These are phyloP conservation scores for Spergularia azorica DNA, from an alignment of 179 eudicot species.

Conservation along the genomic window DNA sequence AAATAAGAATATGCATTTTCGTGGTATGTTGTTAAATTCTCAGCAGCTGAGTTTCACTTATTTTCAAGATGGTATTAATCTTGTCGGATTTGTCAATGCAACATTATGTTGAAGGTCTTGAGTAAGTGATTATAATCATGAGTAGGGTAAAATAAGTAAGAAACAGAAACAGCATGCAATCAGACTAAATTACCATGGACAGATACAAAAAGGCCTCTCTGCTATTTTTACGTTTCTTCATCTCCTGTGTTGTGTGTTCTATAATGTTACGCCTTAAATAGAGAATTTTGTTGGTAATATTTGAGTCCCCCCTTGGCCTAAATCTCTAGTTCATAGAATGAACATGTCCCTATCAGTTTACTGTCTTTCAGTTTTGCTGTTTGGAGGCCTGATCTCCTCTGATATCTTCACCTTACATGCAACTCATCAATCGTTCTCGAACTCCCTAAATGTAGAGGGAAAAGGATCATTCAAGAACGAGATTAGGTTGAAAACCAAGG, in stretches of 20 bases:
- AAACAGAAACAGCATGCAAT: too few species aligned
- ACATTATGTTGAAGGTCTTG: too few species aligned
- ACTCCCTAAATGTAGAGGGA: conserved; percentile 36
- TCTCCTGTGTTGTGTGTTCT: too few species aligned
- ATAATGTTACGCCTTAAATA: too few species aligned
- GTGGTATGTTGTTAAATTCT: neutral
- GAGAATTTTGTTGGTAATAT: too few species aligned
- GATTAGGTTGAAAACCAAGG: neutral
- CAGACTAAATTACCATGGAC: too few species aligned
- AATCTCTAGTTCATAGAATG: neutral
- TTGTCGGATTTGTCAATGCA: neutral
- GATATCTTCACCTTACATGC: conserved; percentile 42
- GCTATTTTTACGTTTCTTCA: too few species aligned
- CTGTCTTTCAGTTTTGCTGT: conserved; percentile 17
- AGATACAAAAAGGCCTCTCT: too few species aligned
- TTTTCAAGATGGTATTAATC: neutral
- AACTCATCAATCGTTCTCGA: conserved; percentile 45
- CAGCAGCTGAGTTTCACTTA: neutral
- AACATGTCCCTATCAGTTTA: neutral
- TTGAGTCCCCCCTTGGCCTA: too few species aligned
- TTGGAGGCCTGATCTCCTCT: conserved; percentile 27
- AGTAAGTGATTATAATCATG: too few species aligned
- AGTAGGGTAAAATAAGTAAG: too few species aligned
- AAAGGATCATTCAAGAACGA: neutral
- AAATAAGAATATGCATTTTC: neutral